Evolutionary conservation across 1,139 yeast species (phyloP), one percentile per base, ranked within the genome.

Genomic region (Keqinozyma sinolaborantium): DNA sequence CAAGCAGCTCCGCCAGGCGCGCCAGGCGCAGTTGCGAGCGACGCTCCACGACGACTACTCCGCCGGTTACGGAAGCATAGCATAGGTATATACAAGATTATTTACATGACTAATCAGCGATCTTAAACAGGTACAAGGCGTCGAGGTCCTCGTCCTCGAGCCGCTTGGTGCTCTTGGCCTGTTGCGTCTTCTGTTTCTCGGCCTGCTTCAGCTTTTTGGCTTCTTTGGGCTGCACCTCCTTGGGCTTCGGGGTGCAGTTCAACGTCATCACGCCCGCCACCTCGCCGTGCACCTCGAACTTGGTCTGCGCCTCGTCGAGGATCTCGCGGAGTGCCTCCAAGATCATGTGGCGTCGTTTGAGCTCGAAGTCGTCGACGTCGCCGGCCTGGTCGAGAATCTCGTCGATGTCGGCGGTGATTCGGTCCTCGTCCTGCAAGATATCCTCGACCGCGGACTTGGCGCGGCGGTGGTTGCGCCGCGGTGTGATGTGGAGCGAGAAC

Each of bases 121-220:
- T 58, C 38, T 68, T 68, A 35, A 69, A 53, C 56, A 54, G 61
- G 41, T 69, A 69, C 38, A 69, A 50, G 11, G 65, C 49, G 40
- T 69, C 75, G 38, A 68, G 56, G 32, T 67, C 70, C 3, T 58
- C 62, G 24, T 60, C 67, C 26, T 47, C 40, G 3, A 34, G 33
- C 30, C 47, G n/a, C n/a, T 36, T 24, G 36, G 38, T 29, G 24
- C 25, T n/a, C n/a, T n/a, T n/a, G n/a, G n/a, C n/a, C n/a, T n/a
- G n/a, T n/a, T n/a, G n/a, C n/a, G n/a, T n/a, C 24, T 34, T 33
- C 23, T 39, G 41, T 33, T 37, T 45, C 32, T 48, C 35, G 15
- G n/a, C 11, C 24, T 30, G 34, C 24, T 40, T 42, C 28, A 52
- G 56, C 20, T 39, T 38, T 34, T 40, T 29, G 28, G 33, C 28